Evolutionary conservation across 2,329 filamentous ascomycete species (phyloP).

Genomic region (Teratosphaeriaceae sp.): DNA sequence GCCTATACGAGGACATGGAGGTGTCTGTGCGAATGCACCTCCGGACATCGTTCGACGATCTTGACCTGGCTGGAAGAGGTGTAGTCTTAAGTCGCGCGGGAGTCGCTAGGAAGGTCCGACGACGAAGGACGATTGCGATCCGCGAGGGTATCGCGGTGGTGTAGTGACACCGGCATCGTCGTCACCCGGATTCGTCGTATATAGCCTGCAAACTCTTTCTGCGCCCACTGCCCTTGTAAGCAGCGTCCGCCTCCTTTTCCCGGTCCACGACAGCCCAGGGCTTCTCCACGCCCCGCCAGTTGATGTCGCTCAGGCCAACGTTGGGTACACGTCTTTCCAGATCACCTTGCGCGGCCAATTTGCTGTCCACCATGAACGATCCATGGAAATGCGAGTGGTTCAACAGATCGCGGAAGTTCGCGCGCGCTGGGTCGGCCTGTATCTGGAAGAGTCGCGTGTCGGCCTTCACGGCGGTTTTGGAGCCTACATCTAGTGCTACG

Average conservation of each 20-base stretch:
- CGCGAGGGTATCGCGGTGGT: background rate
- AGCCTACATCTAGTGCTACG: background rate
- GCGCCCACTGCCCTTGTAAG: slow-evolving; percentile 7
- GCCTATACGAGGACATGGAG: background rate
- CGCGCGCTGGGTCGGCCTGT: slow-evolving; percentile 31
- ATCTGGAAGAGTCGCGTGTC: slow-evolving; percentile 34
- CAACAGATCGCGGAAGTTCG: slow-evolving; percentile 36
- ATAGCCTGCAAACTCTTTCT: slow-evolving; percentile 12
- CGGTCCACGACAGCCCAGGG: slow-evolving; percentile 25
- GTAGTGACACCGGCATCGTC: background rate
- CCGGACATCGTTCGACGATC: background rate
- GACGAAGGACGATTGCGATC: background rate
- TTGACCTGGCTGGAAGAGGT: background rate
- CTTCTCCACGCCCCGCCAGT: slow-evolving; percentile 30
- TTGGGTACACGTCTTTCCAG: slow-evolving; percentile 34
- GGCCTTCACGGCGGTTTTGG: background rate
- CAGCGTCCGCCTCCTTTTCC: slow-evolving; percentile 21
- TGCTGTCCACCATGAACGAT: slow-evolving; percentile 21
- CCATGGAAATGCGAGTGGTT: slow-evolving; percentile 29
- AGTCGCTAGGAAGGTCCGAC: no score
- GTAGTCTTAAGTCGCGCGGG: background rate
- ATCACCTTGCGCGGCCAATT: slow-evolving; percentile 29
- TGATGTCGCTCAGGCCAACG: slow-evolving; percentile 35
- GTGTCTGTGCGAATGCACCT: background rate
- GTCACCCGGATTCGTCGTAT: slow-evolving; percentile 11